phyloP scores from a whole-genome alignment of 129 eudicot genomes.

The Helianthus tuberosus region DNA sequence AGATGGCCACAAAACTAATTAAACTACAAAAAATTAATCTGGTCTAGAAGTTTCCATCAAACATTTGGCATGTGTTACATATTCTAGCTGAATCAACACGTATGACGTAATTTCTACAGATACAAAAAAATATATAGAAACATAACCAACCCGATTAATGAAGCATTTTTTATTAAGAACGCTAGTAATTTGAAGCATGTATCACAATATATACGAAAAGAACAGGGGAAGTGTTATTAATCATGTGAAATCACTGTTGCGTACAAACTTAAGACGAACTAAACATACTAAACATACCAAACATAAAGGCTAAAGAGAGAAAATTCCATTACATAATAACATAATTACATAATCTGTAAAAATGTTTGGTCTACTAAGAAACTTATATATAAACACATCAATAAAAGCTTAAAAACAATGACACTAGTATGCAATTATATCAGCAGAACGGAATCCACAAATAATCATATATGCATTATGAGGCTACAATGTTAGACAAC shows the following conservation, averaged over 20 bases:
- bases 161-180: neutral
- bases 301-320: neutral
- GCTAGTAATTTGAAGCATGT: neutral
- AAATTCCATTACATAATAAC: neutral
- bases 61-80: neutral
- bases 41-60: neutral
- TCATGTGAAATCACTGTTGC: neutral
- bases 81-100: neutral
- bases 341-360: neutral
- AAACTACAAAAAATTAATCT: conserved; percentile 8
- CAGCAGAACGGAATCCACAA: neutral
- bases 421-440: neutral
- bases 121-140: neutral
- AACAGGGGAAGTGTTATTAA: neutral
- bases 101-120: neutral
- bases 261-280: neutral
- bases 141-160: neutral
- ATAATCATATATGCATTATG: conserved; percentile 3
- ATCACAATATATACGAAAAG: neutral
- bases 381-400: conserved; percentile 2
- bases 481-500: conserved; percentile 5
- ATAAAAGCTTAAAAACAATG: neutral
- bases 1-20: neutral
- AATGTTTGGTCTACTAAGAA: neutral
- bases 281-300: neutral